phyloP scores from a whole-genome alignment of 768 basidiomycete species.

The Porphyrellus cyaneotinctus region DNA sequence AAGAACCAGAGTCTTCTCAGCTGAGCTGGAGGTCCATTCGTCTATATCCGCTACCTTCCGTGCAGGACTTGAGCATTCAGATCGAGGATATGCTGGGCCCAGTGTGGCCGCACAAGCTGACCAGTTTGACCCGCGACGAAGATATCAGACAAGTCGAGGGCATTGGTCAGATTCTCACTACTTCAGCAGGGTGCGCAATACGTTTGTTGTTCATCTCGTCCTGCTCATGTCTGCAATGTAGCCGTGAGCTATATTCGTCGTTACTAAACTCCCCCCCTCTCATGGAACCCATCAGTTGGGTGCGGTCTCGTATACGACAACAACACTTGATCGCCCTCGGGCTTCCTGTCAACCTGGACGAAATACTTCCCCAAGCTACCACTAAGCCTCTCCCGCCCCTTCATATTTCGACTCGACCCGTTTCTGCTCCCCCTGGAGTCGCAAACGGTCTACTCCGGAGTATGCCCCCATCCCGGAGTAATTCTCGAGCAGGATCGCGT shows the following conservation, averaged over 20 bases:
- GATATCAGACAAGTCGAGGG: conserved; percentile 78
- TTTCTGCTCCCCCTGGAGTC: conserved; percentile 72
- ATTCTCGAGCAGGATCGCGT: conserved; percentile 51
- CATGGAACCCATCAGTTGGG: conserved; percentile 90
- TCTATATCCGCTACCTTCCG: conserved; percentile 61
- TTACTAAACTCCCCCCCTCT: conserved; percentile 70
- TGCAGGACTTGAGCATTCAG: conserved; percentile 53
- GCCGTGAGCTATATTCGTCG: conserved; percentile 74
- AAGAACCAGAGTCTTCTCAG: conserved; percentile 39
- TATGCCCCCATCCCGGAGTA: conserved; percentile 34
- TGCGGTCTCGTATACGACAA: conserved; percentile 82
- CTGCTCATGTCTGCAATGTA: conserved; percentile 31
- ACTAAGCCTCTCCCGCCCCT: conserved; percentile 71
- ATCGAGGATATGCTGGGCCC: conserved; percentile 63
- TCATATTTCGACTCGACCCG: conserved; percentile 77
- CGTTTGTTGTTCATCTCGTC: conserved; percentile 18
- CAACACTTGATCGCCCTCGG: conserved; percentile 90
- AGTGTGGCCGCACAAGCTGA: conserved; percentile 56
- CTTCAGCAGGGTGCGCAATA: conserved; percentile 60
- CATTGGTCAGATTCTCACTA: conserved; percentile 70
- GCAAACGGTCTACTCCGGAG: conserved; percentile 36
- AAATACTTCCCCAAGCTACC: conserved; percentile 69
- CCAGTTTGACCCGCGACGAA: conserved; percentile 59
- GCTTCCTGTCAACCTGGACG: conserved; percentile 92
- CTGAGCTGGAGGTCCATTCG: conserved; percentile 57